These are phyloP conservation scores for Lactarius sanguifluus DNA, from an alignment of 768 basidiomycete genomes.

Conservation along the genomic window DNA sequence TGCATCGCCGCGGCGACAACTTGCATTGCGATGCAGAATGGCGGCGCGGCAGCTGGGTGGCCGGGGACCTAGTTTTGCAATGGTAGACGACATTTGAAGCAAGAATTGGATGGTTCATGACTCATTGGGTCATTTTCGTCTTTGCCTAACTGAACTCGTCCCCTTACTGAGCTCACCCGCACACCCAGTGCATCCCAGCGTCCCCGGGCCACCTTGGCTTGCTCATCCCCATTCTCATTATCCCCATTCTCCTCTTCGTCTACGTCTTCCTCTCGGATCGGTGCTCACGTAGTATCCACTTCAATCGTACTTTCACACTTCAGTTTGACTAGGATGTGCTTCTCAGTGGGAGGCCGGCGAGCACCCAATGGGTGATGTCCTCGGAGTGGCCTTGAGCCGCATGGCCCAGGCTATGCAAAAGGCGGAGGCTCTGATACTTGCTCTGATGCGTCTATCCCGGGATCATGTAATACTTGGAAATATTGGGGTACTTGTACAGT, in stretches of 20 bases:
- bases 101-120: no score
- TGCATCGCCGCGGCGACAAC: no score
- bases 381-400: no score
- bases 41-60: not conserved
- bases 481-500: slow-evolving; percentile 80
- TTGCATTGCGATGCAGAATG: not conserved
- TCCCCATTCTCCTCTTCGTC: not conserved
- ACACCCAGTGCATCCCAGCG: not conserved
- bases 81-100: not conserved
- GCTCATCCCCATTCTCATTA: not conserved
- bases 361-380: slow-evolving; percentile 55
- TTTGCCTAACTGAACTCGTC: no score
- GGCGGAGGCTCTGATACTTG: slow-evolving; percentile 32
- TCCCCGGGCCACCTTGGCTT: not conserved
- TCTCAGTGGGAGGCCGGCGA: slow-evolving; percentile 79
- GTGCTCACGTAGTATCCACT: slow-evolving; percentile 76
- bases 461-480: slow-evolving; percentile 94
- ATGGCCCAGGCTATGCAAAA: no score
- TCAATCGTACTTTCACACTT: slow-evolving; percentile 90
- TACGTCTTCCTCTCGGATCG: not conserved
- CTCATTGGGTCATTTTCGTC: no score
- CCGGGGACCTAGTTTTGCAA: not conserved
- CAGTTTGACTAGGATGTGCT: slow-evolving; percentile 88
- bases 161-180: no score
- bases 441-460: slow-evolving; percentile 67